These are phyloP conservation scores for Debaryomyces prosopidis DNA, from an alignment of 805 yeast genomes.

Conservation along the genomic window DNA sequence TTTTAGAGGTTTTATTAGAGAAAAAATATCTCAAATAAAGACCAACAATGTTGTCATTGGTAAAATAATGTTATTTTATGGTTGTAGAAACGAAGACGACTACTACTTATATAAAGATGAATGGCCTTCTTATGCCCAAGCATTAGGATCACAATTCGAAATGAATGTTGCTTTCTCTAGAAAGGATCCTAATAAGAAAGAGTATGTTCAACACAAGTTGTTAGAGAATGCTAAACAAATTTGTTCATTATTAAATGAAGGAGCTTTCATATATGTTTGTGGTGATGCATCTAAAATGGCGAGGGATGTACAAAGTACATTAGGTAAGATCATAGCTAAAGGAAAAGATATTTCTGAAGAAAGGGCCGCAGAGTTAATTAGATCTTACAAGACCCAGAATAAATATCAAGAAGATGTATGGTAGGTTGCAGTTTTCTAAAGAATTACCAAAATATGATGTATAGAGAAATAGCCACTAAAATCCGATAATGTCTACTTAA, in stretches of 20 bases:
- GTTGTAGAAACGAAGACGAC: conserved; percentile 76
- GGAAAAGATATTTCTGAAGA: conserved; percentile 64
- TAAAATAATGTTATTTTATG: conserved; percentile 75
- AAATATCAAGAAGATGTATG: conserved; percentile 97
- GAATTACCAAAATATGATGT: not conserved
- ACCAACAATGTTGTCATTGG: conserved; percentile 50
- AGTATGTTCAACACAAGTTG: conserved; percentile 85
- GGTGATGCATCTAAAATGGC: conserved; percentile 98
- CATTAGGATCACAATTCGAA: conserved; percentile 62
- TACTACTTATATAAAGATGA: conserved; percentile 88
- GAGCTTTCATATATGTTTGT: conserved; percentile 92
- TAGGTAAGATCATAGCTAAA: conserved; percentile 60
- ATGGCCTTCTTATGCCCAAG: conserved; percentile 75
- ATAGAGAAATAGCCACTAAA: not conserved
- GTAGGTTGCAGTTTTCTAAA: conserved; percentile 45
- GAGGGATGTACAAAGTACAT: conserved; percentile 78
- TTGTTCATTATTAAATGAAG: conserved; percentile 56
- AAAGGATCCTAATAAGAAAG: conserved; percentile 53
- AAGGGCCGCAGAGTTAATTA: conserved; percentile 74
- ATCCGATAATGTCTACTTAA: not conserved
- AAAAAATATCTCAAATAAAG: conserved; percentile 60
- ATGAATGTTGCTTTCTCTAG: conserved; percentile 87
- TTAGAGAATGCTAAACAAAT: conserved; percentile 53
- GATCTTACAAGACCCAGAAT: conserved; percentile 77
- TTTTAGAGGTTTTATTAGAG: conserved; percentile 92